These are phyloP conservation scores for Microdochium nivale DNA, from an alignment of 2,329 filamentous ascomycete genomes.

Conservation along the genomic window DNA sequence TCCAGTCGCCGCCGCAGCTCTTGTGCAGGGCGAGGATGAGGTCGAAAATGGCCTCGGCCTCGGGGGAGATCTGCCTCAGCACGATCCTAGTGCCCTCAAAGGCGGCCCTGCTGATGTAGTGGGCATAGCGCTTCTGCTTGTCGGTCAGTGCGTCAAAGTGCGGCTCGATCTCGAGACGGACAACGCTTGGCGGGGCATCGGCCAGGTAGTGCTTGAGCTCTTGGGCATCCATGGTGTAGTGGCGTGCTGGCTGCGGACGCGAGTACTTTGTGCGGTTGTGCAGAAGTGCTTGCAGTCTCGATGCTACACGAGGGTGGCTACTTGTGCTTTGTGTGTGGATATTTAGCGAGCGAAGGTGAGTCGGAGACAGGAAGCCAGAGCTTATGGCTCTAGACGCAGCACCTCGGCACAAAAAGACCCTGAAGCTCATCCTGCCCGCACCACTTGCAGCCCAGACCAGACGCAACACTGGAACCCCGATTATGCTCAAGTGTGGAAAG, in stretches of 20 bases:
- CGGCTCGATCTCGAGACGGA: constrained; percentile 81
- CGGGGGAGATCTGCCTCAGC: constrained; percentile 73
- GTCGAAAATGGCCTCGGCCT: constrained; percentile 74
- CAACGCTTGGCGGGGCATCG: constrained; percentile 81
- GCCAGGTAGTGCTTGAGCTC: constrained; percentile 74
- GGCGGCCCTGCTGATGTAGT: constrained; percentile 75
- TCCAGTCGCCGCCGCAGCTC: constrained; percentile 61
- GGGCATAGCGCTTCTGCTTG: constrained; percentile 81
- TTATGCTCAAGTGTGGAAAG: not conserved
- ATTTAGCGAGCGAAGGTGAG: not conserved
- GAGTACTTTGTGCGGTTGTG: constrained; percentile 4
- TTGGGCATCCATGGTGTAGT: constrained; percentile 43
- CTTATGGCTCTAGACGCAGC: not conserved
- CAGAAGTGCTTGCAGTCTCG: constrained; percentile 7
- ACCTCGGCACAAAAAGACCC: not conserved
- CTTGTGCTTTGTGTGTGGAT: not conserved
- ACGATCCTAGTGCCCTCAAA: constrained; percentile 71
- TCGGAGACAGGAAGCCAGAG: not conserved
- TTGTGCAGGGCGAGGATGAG: constrained; percentile 68
- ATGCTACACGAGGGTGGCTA: constrained; percentile 1
- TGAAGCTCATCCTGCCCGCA: not conserved
- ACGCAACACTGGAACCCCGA: not conserved
- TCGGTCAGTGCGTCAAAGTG: constrained; percentile 76
- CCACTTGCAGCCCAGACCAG: no score
- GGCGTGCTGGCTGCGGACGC: not conserved